These are phyloP conservation scores for Fabrea salina DNA, from an alignment of 169 alveolate genomes.

Conservation along the genomic window DNA sequence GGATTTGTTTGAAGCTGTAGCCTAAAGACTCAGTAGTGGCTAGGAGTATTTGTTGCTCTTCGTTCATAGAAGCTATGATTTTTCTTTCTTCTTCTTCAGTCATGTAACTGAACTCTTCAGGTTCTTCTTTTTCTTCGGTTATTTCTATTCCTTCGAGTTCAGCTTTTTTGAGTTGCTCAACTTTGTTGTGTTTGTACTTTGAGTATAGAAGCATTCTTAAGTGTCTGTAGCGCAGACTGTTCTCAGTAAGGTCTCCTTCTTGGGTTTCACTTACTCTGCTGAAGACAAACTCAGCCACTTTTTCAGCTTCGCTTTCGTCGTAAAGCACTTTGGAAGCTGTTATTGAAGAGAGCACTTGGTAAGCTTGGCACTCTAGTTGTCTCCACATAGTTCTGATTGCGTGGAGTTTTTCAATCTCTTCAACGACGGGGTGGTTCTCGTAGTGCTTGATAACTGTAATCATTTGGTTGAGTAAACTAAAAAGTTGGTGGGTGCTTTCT, in stretches of 20 bases:
- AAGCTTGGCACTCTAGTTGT: background rate
- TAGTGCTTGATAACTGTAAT: background rate
- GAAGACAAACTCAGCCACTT: conserved; percentile 12
- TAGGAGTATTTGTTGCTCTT: conserved; percentile 18
- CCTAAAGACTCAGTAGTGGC: conserved; percentile 2
- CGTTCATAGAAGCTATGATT: background rate
- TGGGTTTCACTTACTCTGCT: background rate
- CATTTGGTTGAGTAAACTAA: background rate
- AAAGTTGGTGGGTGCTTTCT: background rate
- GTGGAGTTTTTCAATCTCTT: conserved; percentile 6
- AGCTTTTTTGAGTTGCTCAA: background rate
- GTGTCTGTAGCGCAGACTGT: conserved; percentile 15
- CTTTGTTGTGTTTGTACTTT: conserved; percentile 19
- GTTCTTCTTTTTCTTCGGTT: conserved; percentile 24
- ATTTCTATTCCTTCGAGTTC: conserved; percentile 10
- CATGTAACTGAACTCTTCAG: background rate
- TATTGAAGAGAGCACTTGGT: background rate
- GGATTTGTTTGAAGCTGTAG: background rate
- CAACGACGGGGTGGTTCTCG: background rate
- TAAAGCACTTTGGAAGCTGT: background rate
- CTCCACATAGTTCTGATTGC: conserved; percentile 9
- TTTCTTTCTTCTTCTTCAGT: conserved; percentile 23
- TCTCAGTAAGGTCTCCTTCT: background rate
- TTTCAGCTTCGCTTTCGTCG: background rate
- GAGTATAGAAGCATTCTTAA: background rate